Percentiles rank a stretch among this genome's conserved stretches.
These are phyloP conservation scores for Sordaria brevicollis DNA, from an alignment of 495 filamentous ascomycete species.

Conservation along the genomic window DNA sequence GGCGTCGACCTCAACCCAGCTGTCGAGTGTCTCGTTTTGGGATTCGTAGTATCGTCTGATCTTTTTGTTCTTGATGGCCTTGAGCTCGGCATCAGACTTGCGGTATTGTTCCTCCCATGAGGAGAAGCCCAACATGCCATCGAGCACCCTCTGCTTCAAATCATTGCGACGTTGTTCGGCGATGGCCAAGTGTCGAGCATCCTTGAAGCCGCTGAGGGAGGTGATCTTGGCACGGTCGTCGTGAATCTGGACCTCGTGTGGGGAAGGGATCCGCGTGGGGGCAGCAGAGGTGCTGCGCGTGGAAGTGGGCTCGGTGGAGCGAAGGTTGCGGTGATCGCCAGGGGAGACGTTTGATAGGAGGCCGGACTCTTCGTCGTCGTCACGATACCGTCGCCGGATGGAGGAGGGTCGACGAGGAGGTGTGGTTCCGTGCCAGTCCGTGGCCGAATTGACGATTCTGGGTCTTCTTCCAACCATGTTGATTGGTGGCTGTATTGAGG, in stretches of 20 bases:
- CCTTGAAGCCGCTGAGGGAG: not conserved
- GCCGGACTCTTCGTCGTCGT: not conserved
- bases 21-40: constrained; percentile 39
- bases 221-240: not conserved
- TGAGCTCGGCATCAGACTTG: constrained; percentile 35
- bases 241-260: not conserved
- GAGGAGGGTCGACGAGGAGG: not conserved
- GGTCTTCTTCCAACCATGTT: constrained; percentile 1
- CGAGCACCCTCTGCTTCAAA: constrained; percentile 34
- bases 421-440: not conserved
- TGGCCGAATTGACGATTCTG: not conserved
- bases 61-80: constrained; percentile 37
- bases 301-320: not conserved
- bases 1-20: constrained; percentile 43
- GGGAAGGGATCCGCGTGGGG: not conserved
- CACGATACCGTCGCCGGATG: not conserved
- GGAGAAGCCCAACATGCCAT: constrained; percentile 26
- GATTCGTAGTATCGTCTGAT: constrained; percentile 35
- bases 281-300: not conserved
- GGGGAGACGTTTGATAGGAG: not conserved
- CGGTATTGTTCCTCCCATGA: constrained; percentile 25
- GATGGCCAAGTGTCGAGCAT: not conserved
- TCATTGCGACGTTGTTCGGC: constrained; percentile 6
- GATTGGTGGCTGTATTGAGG: not conserved
- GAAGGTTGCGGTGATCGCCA: not conserved